Conservation (phyloP, 257 asterid species). For the Solanum virginianum region DNA sequence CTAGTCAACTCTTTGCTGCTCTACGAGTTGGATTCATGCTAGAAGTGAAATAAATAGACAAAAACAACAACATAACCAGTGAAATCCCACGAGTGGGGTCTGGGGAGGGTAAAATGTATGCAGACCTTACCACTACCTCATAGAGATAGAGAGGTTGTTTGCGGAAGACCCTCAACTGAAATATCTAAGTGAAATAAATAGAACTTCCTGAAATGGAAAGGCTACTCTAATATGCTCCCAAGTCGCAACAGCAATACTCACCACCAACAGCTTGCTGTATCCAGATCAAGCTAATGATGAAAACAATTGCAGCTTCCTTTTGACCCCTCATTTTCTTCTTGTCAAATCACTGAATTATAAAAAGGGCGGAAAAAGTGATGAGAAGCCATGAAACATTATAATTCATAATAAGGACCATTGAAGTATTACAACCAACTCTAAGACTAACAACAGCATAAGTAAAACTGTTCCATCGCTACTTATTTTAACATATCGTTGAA, state of each 20-base stretch:
- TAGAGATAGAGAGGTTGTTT: no score
- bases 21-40: neutral
- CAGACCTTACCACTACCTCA: no score
- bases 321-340: slow-evolving; percentile 36
- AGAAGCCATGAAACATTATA: neutral
- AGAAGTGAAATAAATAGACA: neutral
- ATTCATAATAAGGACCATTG: neutral
- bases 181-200: neutral
- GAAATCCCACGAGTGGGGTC: no score
- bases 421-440: neutral
- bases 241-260: slow-evolving; percentile 17
- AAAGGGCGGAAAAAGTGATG: neutral
- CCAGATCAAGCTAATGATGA: slow-evolving; percentile 32
- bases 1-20: neutral
- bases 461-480: neutral
- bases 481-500: neutral
- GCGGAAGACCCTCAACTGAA: no score
- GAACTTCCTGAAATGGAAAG: neutral
- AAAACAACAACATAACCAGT: no score
- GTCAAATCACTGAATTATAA: slow-evolving; percentile 14
- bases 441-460: neutral
- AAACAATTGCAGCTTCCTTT: slow-evolving; percentile 25
- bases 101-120: no score
- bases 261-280: slow-evolving; percentile 43
- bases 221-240: neutral